Evolutionary conservation across 2,329 filamentous ascomycete genomes (phyloP).

Genomic region (Incumbomyces lentus): DNA sequence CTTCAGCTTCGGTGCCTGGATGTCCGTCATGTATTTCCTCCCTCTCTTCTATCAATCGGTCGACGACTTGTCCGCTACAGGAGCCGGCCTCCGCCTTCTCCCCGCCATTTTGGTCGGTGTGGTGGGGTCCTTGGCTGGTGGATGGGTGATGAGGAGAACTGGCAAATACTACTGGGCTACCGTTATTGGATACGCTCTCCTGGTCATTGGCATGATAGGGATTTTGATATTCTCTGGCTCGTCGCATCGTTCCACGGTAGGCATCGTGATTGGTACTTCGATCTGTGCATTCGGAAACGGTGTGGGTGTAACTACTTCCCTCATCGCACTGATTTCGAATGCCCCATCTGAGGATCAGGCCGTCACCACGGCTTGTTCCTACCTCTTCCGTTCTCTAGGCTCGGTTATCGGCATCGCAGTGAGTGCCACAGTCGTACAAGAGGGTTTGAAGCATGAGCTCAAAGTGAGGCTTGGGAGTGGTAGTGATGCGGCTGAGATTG

Average conservation of each 20-base stretch:
- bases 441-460: slow-evolving; percentile 51
- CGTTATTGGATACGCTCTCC: slow-evolving; percentile 42
- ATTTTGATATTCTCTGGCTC: slow-evolving; percentile 50
- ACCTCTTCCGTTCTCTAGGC: slow-evolving; percentile 67
- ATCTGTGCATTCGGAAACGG: slow-evolving; percentile 46
- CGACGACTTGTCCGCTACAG: slow-evolving; percentile 51
- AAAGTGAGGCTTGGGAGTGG: slow-evolving; percentile 44
- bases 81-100: slow-evolving; percentile 55
- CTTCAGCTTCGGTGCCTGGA: slow-evolving; percentile 54
- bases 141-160: slow-evolving; percentile 58
- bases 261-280: slow-evolving; percentile 49
- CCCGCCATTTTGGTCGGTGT: slow-evolving; percentile 56
- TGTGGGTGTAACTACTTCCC: slow-evolving; percentile 57
- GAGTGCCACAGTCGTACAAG: slow-evolving; percentile 61
- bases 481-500: slow-evolving; percentile 53
- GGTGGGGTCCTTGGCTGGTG: slow-evolving; percentile 52
- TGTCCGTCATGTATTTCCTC: slow-evolving; percentile 57
- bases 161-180: slow-evolving; percentile 64
- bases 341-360: slow-evolving; percentile 57
- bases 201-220: slow-evolving; percentile 45
- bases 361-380: slow-evolving; percentile 66
- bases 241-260: slow-evolving; percentile 37
- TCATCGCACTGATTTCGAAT: slow-evolving; percentile 61
- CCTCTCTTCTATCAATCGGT: slow-evolving; percentile 70
- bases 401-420: slow-evolving; percentile 58